Evolutionary conservation across 2,329 filamentous ascomycete species (phyloP).

Genomic region (Fonsecaea erecta): DNA sequence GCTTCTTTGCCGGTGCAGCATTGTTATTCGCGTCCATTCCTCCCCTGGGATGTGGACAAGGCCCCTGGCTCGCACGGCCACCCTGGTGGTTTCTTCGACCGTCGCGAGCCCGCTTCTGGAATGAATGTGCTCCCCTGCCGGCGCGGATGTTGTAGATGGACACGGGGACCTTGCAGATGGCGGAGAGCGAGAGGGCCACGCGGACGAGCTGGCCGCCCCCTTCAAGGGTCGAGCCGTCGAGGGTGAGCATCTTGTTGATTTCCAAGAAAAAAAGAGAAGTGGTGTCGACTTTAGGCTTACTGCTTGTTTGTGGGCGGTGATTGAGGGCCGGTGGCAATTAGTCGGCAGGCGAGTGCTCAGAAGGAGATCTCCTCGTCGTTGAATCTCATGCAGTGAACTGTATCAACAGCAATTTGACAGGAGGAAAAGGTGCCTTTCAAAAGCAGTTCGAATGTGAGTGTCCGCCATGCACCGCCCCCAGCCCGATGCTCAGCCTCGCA

Average conservation of each 20-base stretch:
- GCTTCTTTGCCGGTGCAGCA: slow-evolving; percentile 16
- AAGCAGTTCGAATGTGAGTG: not conserved
- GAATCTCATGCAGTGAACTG: not conserved
- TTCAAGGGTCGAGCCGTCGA: slow-evolving; percentile 64
- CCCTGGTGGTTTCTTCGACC: slow-evolving; percentile 6
- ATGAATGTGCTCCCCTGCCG: slow-evolving; percentile 44
- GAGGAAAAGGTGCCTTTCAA: not conserved
- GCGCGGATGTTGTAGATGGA: slow-evolving; percentile 60
- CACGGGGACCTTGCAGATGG: slow-evolving; percentile 57
- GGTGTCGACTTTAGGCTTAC: not conserved
- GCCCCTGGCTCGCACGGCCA: not conserved
- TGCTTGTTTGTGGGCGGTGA: not conserved
- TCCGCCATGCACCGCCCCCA: not conserved
- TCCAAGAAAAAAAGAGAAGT: not conserved
- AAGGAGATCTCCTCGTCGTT: not conserved
- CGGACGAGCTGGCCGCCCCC: slow-evolving; percentile 67
- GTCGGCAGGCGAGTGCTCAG: not conserved
- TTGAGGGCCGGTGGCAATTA: not conserved
- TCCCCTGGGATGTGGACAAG: too few species aligned
- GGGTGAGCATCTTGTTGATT: slow-evolving; percentile 39
- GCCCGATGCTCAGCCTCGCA: not conserved
- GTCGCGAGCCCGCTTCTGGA: not conserved
- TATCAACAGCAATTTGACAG: not conserved
- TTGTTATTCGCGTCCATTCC: too few species aligned
- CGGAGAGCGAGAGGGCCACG: slow-evolving; percentile 60